Evolutionary conservation across 805 yeast species (phyloP), one percentile per base, ranked within the genome.

Genomic region (Kuraishia hungarica): DNA sequence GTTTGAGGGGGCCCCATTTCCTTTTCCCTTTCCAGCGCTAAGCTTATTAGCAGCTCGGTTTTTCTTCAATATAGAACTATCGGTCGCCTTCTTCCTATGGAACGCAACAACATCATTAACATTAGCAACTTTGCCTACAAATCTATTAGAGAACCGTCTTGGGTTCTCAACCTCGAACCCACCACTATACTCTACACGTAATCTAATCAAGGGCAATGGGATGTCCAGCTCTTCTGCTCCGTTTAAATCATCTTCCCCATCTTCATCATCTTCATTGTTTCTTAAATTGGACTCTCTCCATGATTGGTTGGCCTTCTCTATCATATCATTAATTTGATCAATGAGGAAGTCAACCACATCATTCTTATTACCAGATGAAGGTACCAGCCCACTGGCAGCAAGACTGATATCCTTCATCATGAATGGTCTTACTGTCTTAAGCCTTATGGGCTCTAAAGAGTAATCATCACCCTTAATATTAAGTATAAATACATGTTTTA

Each of bases 111-210:
- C 89, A 62, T 91, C 96, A 62, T 89, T 86, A n/a, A 85, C 82
- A 67, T 94, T 94, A 2, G 98, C 99, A 1, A 93, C 94, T 58
- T 76, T 77, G 0, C 97, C 97, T 5, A 88, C 96, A 74, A 93
- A 94, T 62, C 89, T 74, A 64, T 92, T 90, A 17, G 97, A 89
- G 59, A 94, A 89, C 59, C 97, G 72, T 53, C 96, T 75, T 0
- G 96, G 88, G 64, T 92, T 93, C 63, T 92, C 98, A 19, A 94
- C 90, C 61, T 91, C 97, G 63, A 81, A 93, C 3, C 92, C 96
- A 1, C 96, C 97, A 22, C 89, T 76, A 62, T 93, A 93, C 61
- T 94, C 97, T 0, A 92, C 97, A 39, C 91, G 74, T 19, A 94
- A 67, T 51, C 99, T 72, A 3, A 94, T 74, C 52, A 94, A 72